Evolutionary conservation across 2,329 filamentous ascomycete species (phyloP), one percentile per base, ranked within the genome.

Genomic region (Xylaria sp.): DNA sequence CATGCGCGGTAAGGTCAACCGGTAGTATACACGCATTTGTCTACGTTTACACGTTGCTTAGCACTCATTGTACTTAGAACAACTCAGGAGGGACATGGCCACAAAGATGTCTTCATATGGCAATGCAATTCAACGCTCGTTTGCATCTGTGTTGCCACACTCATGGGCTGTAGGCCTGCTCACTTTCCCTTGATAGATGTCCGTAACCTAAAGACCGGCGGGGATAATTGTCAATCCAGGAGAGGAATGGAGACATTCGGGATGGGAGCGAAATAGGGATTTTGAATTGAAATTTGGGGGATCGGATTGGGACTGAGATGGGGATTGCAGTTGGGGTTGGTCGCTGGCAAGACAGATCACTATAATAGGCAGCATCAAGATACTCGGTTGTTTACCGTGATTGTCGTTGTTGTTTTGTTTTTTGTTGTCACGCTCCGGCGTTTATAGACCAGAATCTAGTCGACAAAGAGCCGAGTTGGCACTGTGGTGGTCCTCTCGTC

Each of bases 401-500:
- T 62, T 57, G 37, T 18, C 34, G 8, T 39, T 52, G 34, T 63
- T 31, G 0, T 34, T 34, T 44, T 52, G 37, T 58, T 31, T 31
- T 58, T 51, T 34, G 25, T 44, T 52, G 37, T 58, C 31, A 39
- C 58, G 55, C 51, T 62, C 48, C n/a, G 39, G 41, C 54, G 51
- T 60, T 54, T 48, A 61, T 66, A 54, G 34, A 57, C 20, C 48
- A 48, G 15, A 48, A 57, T 31, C 58, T 63, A 23, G 55, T 10
- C 10, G 55, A 50, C 48, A 41, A 61, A 34, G 58, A 23, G n/a
- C 37, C 50, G 37, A 31, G 52, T 39, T 39, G 48, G 63, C 23
- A 52, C 31, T 23, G 7, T 50, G 15, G 13, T 23, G 48, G 5
- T 18, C 31, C 20, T 50, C 52, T 37, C 41, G 20, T 8, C 25